A percentile compares a stretch with the other conserved stretches of the same genome.
phyloP scores from a whole-genome alignment of 2,329 filamentous ascomycete species.

The Sphaerostilbella broomeana region DNA sequence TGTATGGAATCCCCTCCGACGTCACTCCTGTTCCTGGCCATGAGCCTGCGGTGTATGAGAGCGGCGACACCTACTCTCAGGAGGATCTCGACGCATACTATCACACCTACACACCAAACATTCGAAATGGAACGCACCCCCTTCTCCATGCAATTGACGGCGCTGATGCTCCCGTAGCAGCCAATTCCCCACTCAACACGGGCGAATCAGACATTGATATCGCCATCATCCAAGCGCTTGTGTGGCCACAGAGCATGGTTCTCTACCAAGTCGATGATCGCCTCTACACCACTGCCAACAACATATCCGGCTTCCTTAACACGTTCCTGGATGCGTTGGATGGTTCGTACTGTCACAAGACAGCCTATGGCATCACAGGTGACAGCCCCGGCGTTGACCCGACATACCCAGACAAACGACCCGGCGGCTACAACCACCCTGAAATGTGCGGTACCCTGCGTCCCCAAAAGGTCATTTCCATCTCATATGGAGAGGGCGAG shows the following conservation, averaged over 20 bases:
- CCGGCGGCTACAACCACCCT: constrained; percentile 40
- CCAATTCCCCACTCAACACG: constrained; percentile 15
- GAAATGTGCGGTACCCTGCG: constrained; percentile 25
- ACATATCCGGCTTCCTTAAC: constrained; percentile 36
- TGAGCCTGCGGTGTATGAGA: constrained; percentile 44
- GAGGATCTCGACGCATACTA: constrained; percentile 42
- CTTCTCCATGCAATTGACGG: constrained; percentile 38
- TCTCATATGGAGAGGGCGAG: constrained; percentile 43
- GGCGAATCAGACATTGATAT: constrained; percentile 49
- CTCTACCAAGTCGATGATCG: constrained; percentile 42
- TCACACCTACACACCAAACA: constrained; percentile 33
- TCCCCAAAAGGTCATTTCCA: constrained; percentile 32
- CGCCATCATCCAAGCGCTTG: constrained; percentile 38
- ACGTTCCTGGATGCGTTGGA: constrained; percentile 43
- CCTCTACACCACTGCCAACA: constrained; percentile 33
- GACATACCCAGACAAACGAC: constrained; percentile 41
- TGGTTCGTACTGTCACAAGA: constrained; percentile 45
- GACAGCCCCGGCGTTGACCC: constrained; percentile 31
- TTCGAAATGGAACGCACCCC: constrained; percentile 37
- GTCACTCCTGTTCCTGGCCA: constrained; percentile 45
- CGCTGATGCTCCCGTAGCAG: constrained; percentile 34
- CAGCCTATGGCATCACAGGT: constrained; percentile 31
- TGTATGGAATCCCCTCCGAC: constrained; percentile 37
- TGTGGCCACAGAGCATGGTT: constrained; percentile 44
- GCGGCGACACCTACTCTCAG: constrained; percentile 43